Percentiles rank a stretch among this genome's conserved stretches.
Evolutionary conservation across 106 monocot genomes (phyloP).

Genomic region (Platanthera zijinensis): DNA sequence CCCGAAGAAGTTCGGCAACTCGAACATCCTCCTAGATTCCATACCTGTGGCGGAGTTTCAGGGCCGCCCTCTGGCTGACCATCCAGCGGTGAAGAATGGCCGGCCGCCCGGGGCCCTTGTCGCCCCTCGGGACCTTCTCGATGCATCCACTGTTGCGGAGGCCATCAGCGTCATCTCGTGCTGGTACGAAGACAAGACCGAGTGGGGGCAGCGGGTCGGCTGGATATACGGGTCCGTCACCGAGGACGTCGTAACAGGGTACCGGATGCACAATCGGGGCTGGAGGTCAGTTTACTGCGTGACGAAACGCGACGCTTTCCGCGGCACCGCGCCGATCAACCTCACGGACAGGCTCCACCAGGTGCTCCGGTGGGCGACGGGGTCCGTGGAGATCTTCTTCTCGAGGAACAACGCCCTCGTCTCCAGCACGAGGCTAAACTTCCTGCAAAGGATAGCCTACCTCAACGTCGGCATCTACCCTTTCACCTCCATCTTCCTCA

Average conservation of each 20-base stretch:
- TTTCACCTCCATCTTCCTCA: slow-evolving; percentile 84
- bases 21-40: slow-evolving; percentile 61
- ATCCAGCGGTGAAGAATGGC: slow-evolving; percentile 70
- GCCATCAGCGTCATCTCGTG: slow-evolving; percentile 82
- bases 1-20: slow-evolving; percentile 41
- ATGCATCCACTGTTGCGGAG: slow-evolving; percentile 73
- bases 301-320: slow-evolving; percentile 46
- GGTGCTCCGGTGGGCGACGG: slow-evolving; percentile 89
- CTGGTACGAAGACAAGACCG: slow-evolving; percentile 96
- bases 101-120: slow-evolving; percentile 58
- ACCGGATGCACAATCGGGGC: slow-evolving; percentile 82
- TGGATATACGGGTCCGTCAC: slow-evolving; percentile 97
- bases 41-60: slow-evolving; percentile 69
- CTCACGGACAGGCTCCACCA: slow-evolving; percentile 80
- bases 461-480: slow-evolving; percentile 72
- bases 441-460: slow-evolving; percentile 66
- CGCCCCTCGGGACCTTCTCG: slow-evolving; percentile 52
- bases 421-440: slow-evolving; percentile 62
- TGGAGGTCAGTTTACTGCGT: slow-evolving; percentile 83
- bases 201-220: slow-evolving; percentile 76
- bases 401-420: slow-evolving; percentile 76
- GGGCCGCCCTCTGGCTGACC: slow-evolving; percentile 72
- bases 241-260: slow-evolving; percentile 65
- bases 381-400: slow-evolving; percentile 88
- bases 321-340: slow-evolving; percentile 60